Evolutionary conservation across 768 basidiomycete genomes (phyloP), one percentile per base, ranked within the genome.

Genomic region (Tylopilus felleus): DNA sequence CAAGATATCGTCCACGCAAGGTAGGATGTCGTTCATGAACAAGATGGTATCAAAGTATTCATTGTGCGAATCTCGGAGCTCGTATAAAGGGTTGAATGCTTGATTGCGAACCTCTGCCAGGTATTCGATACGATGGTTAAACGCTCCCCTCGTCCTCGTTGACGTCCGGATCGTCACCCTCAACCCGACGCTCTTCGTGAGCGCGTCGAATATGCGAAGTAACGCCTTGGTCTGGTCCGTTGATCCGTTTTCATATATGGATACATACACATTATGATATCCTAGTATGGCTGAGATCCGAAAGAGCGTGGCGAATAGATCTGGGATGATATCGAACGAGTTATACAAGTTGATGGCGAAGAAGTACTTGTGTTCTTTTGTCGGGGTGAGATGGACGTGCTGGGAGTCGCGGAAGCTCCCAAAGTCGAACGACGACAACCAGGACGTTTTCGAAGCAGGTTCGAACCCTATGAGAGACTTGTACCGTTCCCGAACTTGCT

Each of bases 281-380:
- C 97, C 97, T 29, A 99, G 79, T 59, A 99, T 83, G 36, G 90
- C 81, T 0, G 93, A 86, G 36, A 95, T 86, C 52, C 94, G 85
- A 78, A 99, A 99, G 62, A 99, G 86, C 21, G 94, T 94, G 29
- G 93, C 86, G 70, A 98, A 98, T 33, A 98, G 81, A 73, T 99
- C 97, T 17, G 97, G 95, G 60, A 98, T 95, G 69, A 98, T 76
- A 74, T 97, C 94, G 82, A 98, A 99, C 13, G 95, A 98, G 78
- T 99, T 99, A 80, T 98, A 98, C 55, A 98, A 79, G 74, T 99
- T 99, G 80, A 99, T 98, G 56, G 93, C 96, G 73, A 99, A 97
- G 74, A 93, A 98, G 71, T 98, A 99, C 70, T 99, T 98, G 83
- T 99, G 97, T 60, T 88, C 82, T 65, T 77, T 78, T 12, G 78